Base-by-base conservation (phyloP, 345 rosid genomes). In the Eucalyptus regnans region DNA sequence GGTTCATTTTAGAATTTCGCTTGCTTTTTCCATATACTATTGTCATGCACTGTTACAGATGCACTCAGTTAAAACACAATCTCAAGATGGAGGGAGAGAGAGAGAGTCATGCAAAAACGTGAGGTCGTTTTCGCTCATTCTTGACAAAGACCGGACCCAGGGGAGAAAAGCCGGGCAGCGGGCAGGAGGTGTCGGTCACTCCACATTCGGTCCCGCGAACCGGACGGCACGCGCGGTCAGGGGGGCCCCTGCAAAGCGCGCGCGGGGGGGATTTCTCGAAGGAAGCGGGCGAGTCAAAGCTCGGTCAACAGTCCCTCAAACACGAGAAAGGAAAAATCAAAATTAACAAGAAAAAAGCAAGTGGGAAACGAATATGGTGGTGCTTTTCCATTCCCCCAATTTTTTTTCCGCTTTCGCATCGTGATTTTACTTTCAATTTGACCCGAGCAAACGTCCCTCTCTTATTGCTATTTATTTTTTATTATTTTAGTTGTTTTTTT, bases 161-260 rank as follows among this genome's bases (percentile, higher is more conserved):
- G 20, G 41, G 76, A 31, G 79, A 66, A 66, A 66, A 66, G 79
- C 79, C 51, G 87, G 88, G 80, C 50, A 49, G 83, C 87, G 90
- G 90, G 92, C 86, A 66, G 54, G 50, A 13, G 37, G 46, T 31
- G 43, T 27, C 54, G 83, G 52, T 50, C 52, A 50, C 43, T 9
- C 62, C 49, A 58, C 43, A 5, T 80, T 12, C 52, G 68, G 87
- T 90, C 95, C 89, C 91, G 91, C 95, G 93, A 71, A 88, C 95
- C 96, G 97, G 93, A 92, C 94, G 96, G 97, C 97, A 95, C 96
- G 97, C 95, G 95, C 92, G 95, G 90, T 93, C 96, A 92, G 94
- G 88, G 15, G 15, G 8, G 13, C 17, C 25, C 25, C 37, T 23
- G 56, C 27, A 76, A 37, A 76, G 81, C 25, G 83, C 27, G 27